Evolutionary conservation across 148 eudicot species (phyloP), one percentile per base, ranked within the genome.

Genomic region (Chenopodium album): DNA sequence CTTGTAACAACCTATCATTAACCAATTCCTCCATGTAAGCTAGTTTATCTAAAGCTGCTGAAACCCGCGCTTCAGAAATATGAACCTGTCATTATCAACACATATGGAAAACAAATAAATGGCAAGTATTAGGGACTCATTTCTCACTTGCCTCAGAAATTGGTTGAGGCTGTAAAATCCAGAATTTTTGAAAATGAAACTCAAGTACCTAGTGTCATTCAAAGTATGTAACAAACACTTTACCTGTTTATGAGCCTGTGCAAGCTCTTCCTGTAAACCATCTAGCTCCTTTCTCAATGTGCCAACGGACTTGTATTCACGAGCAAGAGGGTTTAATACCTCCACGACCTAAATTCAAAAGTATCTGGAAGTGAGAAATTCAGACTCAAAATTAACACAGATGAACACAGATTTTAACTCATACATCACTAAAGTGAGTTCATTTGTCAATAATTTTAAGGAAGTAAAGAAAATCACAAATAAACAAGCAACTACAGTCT

Each of bases 21-120:
- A 94, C 97, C 86, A 94, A 83, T 65, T 86, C 87, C 86, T 95
- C 99, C 97, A 95, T 90, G 88, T 91, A 89, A 83, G 99, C 99
- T 78, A 95, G 92, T 90, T 92, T 92, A 86, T 91, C 98, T 81
- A 95, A 79, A 76, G 98, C 97, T 69, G 97, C 85, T 44, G 87
- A 85, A 76, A 95, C 97, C 78, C 98, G 87, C 73, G 94, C 95
- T 92, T 95, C 98, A 71, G 99, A 95, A 80, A 94, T 90, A 86
- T 94, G 98, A 85, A 95, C 94, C 98, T 95, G 93, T 85, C 41
- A 56, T 89, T 47, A 75, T 73, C 31, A 4, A 37, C 75, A 72
- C 23, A 48, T 46, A 41, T 34, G 31, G 44, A 63, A 79, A 20
- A 66, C 63, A 79, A 2, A 17, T 9, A 32, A 83, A 71, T 71